Conservation (phyloP, 2,329 filamentous ascomycete genomes). For the Aspergillus hiratsukae region DNA sequence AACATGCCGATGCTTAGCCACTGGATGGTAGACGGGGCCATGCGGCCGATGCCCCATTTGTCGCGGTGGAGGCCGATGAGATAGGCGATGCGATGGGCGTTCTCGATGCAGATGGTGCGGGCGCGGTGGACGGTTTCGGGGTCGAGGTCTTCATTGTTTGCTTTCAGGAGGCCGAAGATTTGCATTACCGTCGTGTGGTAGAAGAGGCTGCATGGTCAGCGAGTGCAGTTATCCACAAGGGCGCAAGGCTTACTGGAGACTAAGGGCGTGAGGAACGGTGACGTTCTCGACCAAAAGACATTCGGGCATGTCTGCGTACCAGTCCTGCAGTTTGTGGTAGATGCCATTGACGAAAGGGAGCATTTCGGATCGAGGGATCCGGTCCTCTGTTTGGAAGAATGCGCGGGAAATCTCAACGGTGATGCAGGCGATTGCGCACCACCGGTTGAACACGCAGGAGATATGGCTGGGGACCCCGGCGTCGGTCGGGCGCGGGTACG, state of each 20-base stretch:
- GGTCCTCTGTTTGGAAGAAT: conserved; percentile 14
- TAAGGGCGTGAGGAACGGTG: conserved; percentile 21
- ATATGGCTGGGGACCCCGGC: conserved; percentile 14
- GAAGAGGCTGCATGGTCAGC: conserved; percentile 13
- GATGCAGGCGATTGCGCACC: conserved; percentile 20
- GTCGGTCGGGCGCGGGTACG: conserved; percentile 19
- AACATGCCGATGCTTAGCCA: conserved; percentile 24
- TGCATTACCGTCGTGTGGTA: conserved; percentile 26
- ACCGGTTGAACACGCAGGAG: conserved; percentile 21
- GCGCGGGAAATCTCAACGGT: conserved; percentile 14
- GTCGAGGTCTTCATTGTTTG: conserved; percentile 4
- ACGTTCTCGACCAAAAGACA: conserved; percentile 20
- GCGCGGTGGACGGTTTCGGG: conserved; percentile 8
- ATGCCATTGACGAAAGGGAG: conserved; percentile 11
- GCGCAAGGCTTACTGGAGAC: conserved; percentile 20
- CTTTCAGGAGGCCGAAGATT: conserved; percentile 23
- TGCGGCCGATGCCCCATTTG: conserved; percentile 27
- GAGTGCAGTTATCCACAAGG: neutral
- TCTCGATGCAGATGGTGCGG: conserved; percentile 12
- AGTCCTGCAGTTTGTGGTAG: conserved; percentile 19
- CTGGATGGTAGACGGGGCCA: conserved; percentile 22
- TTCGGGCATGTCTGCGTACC: conserved; percentile 21
- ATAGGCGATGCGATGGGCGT: conserved; percentile 17
- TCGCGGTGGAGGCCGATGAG: conserved; percentile 22
- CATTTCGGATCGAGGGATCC: conserved; percentile 8